Percentiles rank a stretch among this genome's conserved stretches.
phyloP scores from a whole-genome alignment of 805 yeast genomes.

The Teunomyces tritomae region DNA sequence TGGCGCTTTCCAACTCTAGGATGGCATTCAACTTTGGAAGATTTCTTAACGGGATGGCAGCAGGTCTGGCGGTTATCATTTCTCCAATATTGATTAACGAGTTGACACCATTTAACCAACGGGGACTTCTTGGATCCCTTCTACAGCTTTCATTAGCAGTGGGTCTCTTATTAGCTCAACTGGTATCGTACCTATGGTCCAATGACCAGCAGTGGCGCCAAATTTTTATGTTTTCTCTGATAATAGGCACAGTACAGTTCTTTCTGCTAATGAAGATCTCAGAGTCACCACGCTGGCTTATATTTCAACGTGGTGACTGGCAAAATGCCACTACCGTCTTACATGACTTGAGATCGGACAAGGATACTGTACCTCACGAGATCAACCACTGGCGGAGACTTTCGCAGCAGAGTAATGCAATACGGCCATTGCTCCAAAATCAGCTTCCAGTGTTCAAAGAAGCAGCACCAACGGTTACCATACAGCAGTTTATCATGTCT shows the following conservation, averaged over 20 bases:
- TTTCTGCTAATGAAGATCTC: slow-evolving; percentile 30
- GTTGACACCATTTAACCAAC: slow-evolving; percentile 36
- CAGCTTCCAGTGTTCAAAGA: neutral
- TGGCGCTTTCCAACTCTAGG: slow-evolving; percentile 22
- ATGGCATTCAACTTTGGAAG: slow-evolving; percentile 28
- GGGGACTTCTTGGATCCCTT: slow-evolving; percentile 42
- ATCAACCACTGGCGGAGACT: slow-evolving; percentile 37
- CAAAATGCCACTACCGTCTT: slow-evolving; percentile 27
- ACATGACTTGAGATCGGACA: slow-evolving; percentile 27
- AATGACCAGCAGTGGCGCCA: slow-evolving; percentile 38
- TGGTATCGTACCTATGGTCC: slow-evolving; percentile 30
- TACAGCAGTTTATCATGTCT: slow-evolving; percentile 16
- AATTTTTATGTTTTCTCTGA: slow-evolving; percentile 26
- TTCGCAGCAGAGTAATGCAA: slow-evolving; percentile 8
- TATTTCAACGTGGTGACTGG: slow-evolving; percentile 28
- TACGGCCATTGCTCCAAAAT: neutral
- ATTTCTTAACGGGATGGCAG: slow-evolving; percentile 35
- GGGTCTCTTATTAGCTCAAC: slow-evolving; percentile 37
- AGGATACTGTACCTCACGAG: slow-evolving; percentile 28
- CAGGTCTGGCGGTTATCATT: slow-evolving; percentile 39
- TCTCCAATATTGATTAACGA: slow-evolving; percentile 42
- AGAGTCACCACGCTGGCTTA: slow-evolving; percentile 44
- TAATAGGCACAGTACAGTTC: slow-evolving; percentile 27
- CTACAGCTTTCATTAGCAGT: slow-evolving; percentile 38
- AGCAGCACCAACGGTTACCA: neutral